Conservation (phyloP, 768 basidiomycete genomes). For the Pulveroboletus frians region DNA sequence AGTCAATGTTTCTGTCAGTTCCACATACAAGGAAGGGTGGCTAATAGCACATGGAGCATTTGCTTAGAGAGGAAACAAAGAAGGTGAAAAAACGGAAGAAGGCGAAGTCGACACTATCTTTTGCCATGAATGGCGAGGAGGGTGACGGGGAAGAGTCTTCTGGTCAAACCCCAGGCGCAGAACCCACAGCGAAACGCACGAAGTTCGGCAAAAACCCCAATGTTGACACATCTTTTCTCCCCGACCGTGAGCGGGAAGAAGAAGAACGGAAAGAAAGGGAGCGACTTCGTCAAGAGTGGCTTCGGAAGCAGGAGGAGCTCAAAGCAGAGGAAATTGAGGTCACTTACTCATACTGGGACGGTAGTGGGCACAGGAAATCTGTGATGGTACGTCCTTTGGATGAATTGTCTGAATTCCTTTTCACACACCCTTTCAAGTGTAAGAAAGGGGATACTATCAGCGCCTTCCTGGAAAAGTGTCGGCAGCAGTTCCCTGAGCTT, state of each 20-base stretch:
- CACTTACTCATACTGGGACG: constrained; percentile 97
- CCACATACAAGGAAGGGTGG: constrained; percentile 34
- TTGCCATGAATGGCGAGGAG: constrained; percentile 81
- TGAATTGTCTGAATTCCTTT: neutral
- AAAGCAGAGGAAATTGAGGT: constrained; percentile 80
- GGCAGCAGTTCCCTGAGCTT: constrained; percentile 89
- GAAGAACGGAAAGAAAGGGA: constrained; percentile 86
- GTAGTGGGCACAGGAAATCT: constrained; percentile 91
- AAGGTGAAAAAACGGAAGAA: constrained; percentile 94
- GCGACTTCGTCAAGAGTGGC: constrained; percentile 84
- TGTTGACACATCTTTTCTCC: constrained; percentile 97
- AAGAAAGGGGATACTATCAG: constrained; percentile 94
- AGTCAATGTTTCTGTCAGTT: constrained; percentile 35
- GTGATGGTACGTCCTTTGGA: constrained; percentile 59
- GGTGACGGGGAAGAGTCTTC: constrained; percentile 39
- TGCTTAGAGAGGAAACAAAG: constrained; percentile 83
- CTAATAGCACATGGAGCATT: constrained; percentile 77
- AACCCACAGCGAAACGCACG: constrained; percentile 57
- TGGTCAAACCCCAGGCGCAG: constrained; percentile 35
- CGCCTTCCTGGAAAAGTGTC: constrained; percentile 86
- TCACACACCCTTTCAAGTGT: constrained; percentile 49
- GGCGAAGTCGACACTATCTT: constrained; percentile 83
- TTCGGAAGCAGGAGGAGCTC: constrained; percentile 63
- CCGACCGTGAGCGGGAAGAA: constrained; percentile 96
- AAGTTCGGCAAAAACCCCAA: constrained; percentile 93